Base-by-base conservation (phyloP, 2,329 filamentous ascomycete genomes). In the Onygenales sp. region DNA sequence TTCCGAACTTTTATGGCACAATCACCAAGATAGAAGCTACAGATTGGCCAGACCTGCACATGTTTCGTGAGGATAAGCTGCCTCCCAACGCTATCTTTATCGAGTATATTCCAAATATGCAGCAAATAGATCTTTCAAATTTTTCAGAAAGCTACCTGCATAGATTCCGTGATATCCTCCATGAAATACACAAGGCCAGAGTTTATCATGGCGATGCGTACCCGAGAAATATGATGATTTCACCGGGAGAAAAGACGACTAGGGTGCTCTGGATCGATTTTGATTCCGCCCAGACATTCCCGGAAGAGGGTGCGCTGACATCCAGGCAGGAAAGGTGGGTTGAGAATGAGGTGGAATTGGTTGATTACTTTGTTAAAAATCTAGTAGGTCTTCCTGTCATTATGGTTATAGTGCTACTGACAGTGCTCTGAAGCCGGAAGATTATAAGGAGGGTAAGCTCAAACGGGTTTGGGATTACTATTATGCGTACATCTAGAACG, bases 381-480 rank as follows among this genome's bases (percentile, higher is more conserved):
- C 14, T 44, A 31, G 43, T 44, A 44, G 43, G 43, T 44, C 27
- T 44, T 44, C 36, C 13, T 9, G 36, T 39, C 6, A 39, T 10
- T 39, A 39, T 39, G 36, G 13, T 39, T 39, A 4, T 39, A 39
- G 7, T 39, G 36, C 36, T 10, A 39, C 36, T 39, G 36, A 39
- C 36, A 39, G 36, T 39, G 36, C 36, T 39, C 36, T 39, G 36
- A 39, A 39, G 36, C 36, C 36, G 9, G 36, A 39, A 39, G 36
- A 39, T 43, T 59, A 60, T 52, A 52, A 53, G 9, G 21, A 61
- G 38, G 51, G 61, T 17, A 51, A 56, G 53, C 49, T 58, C 44
- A 54, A 14, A 2, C 49, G 56, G 3, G 46, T 58, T 39, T 32
- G 39, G 32, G 27, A 46, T 33, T 2, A 7, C 14, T 14, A 39